Base-by-base conservation (phyloP, 1,284 basidiomycete species). In the Moesziomyces sp. region DNA sequence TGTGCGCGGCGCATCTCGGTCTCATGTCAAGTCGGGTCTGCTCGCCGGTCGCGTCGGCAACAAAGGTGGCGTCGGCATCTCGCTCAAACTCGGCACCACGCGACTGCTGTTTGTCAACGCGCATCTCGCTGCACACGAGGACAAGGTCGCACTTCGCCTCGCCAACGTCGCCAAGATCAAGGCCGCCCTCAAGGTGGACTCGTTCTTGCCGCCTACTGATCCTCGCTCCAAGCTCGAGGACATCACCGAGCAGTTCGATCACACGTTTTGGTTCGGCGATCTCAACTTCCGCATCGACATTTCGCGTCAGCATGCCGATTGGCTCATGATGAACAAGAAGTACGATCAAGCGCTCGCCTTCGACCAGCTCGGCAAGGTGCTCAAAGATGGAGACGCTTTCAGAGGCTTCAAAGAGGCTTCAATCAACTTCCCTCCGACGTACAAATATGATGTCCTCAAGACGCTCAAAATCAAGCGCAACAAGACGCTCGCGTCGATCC, bases 41-140 rank as follows among this genome's bases (percentile, higher is more conserved):
- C 91, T 94, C 40, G 91, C 92, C 10, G 93, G 93, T 0, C 87
- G 93, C 44, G 87, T 94, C 2, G 93, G 93, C 3, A 94, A 94
- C 80, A 87, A 87, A 74, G 87, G 87, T 35, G 92, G 90, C 14
- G 91, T 93, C 18, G 93, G 92, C 16, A 90, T 94, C 66, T 92
- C 91, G 59, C 82, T 94, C 47, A 90, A 92, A 68, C 86, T 95
- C 18, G 89, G 88, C 50, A 89, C 88, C 5, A 89, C 89, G 7
- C 90, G 92, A 0, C 86, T 94, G 38, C 86, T 95, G 16, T 93
- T 95, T 81, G 85, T 95, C 71, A 94, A 94, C 74, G 91, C 92
- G 0, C 93, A 95, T 83, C 86, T 95, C n/a, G 92, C 93, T 40
- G 79, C 77, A 2, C 81, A 83, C 49, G 81, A 82, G 24, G 76